phyloP scores from a whole-genome alignment of 768 basidiomycete genomes.

The Calocybe indica region DNA sequence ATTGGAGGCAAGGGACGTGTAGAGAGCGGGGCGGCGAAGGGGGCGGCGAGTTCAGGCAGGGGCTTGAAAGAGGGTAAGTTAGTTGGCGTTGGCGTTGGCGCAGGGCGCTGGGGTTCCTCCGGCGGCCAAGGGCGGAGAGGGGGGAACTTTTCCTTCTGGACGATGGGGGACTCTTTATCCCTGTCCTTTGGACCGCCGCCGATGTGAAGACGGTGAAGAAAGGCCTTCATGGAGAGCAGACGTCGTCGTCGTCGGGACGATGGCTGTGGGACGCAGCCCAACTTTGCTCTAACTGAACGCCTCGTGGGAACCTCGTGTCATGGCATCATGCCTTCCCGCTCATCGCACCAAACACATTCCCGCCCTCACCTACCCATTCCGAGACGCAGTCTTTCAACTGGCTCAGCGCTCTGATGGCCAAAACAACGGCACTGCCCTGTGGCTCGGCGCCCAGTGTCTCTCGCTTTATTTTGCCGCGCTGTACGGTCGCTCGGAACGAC shows the following conservation, averaged over 20 bases:
- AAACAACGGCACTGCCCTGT: conserved; percentile 78
- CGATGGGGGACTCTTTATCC: conserved; percentile 36
- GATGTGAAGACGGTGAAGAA: conserved; percentile 71
- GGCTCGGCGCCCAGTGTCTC: conserved; percentile 79
- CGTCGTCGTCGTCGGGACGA: conserved; percentile 13
- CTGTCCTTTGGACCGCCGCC: conserved; percentile 61
- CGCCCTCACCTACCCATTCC: conserved; percentile 39
- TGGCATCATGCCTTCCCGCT: conserved; percentile 34
- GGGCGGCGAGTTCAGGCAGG: conserved; percentile 56
- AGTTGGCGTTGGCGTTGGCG: conserved; percentile 30
- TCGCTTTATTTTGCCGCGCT: conserved; percentile 49
- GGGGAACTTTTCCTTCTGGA: conserved; percentile 59
- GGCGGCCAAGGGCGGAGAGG: conserved; percentile 71
- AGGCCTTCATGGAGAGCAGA: conserved; percentile 65
- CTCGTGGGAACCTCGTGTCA: conserved; percentile 21
- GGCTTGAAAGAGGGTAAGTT: conserved; percentile 59
- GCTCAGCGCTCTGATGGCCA: conserved; percentile 54
- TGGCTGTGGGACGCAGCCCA: conserved; percentile 12
- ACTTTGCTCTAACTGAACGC: conserved; percentile 4
- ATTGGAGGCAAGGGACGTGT: conserved; percentile 24
- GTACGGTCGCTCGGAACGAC: conserved; percentile 24
- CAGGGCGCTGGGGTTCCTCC: conserved; percentile 24
- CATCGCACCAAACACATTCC: conserved; percentile 60
- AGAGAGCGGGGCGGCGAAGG: conserved; percentile 26
- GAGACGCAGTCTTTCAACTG: conserved; percentile 34